These are phyloP conservation scores for Aspergillaceae sp. DNA, from an alignment of 2,329 filamentous ascomycete genomes.

Conservation along the genomic window DNA sequence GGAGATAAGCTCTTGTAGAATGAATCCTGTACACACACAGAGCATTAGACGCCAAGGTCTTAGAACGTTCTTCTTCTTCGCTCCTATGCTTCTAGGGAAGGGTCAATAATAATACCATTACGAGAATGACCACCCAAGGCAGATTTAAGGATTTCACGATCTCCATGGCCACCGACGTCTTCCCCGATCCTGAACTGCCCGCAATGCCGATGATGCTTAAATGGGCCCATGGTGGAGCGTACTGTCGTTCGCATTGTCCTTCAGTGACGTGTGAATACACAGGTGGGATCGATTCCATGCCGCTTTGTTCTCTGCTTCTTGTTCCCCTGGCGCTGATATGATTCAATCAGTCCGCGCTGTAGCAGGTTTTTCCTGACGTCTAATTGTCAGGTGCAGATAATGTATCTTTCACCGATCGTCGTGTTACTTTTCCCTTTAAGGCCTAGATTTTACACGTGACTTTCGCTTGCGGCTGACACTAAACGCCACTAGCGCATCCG, in stretches of 20 bases:
- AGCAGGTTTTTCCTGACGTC: too few relatives aligned
- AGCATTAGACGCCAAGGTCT: conserved; percentile 10
- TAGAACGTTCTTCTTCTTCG: neutral
- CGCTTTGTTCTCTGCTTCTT: conserved; percentile 1
- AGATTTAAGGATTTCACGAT: conserved; percentile 85
- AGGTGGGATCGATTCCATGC: conserved; percentile 32
- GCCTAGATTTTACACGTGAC: conserved; percentile 20
- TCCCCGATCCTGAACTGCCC: conserved; percentile 88
- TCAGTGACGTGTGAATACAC: conserved; percentile 27
- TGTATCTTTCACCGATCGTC: conserved; percentile 5
- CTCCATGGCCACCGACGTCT: conserved; percentile 86
- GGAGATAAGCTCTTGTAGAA: conserved; percentile 86
- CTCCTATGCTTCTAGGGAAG: neutral
- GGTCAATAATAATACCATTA: conserved; percentile 58
- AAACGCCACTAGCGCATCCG: conserved; percentile 10
- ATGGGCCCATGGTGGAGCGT: conserved; percentile 91
- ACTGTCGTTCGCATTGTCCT: conserved; percentile 69
- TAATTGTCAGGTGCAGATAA: conserved; percentile 1
- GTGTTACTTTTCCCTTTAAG: conserved; percentile 9
- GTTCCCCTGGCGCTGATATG: neutral
- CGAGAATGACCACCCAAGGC: conserved; percentile 96
- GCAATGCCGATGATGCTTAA: conserved; percentile 95
- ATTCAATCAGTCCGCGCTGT: neutral
- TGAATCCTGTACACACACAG: conserved; percentile 58
- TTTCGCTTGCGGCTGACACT: conserved; percentile 22